Conservation (phyloP, 2,329 filamentous ascomycete species). For the Penicillium carneum region DNA sequence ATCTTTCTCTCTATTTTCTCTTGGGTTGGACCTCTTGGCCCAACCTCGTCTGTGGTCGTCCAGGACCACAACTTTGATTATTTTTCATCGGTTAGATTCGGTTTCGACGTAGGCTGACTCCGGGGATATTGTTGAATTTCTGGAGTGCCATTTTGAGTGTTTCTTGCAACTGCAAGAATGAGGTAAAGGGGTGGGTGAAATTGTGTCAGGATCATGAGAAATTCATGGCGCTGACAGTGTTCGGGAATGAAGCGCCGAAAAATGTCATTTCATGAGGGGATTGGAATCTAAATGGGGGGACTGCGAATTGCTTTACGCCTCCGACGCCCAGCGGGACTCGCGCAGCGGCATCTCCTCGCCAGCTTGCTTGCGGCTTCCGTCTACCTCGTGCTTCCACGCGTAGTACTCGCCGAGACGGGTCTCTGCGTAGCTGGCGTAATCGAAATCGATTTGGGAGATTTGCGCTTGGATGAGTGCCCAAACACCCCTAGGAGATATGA, state of each 20-base stretch:
- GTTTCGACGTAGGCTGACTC: conserved; percentile 7
- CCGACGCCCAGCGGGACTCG: conserved; percentile 80
- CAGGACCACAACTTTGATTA: conserved; percentile 11
- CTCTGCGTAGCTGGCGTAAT: conserved; percentile 92
- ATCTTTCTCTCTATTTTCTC: conserved; percentile 9
- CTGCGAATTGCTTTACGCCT: conserved; percentile 40
- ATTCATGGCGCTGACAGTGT: background rate
- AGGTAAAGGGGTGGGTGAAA: background rate
- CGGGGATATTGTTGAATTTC: conserved; percentile 21
- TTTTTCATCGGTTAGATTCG: conserved; percentile 1
- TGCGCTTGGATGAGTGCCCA: conserved; percentile 94
- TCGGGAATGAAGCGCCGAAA: background rate
- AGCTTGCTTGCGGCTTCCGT: conserved; percentile 65
- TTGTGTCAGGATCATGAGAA: background rate
- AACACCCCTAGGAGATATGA: conserved; percentile 73
- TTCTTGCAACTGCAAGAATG: conserved; percentile 8
- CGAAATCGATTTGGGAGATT: conserved; percentile 95
- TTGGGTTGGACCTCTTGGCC: background rate
- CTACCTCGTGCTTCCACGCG: conserved; percentile 80
- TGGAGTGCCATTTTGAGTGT: conserved; percentile 4
- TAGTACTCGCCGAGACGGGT: conserved; percentile 87
- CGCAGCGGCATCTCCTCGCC: conserved; percentile 72
- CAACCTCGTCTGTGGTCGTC: conserved; percentile 12
- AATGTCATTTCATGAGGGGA: background rate
- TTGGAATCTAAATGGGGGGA: background rate